Base-by-base conservation (phyloP, 768 basidiomycete genomes). In the Wakefieldia striispora region DNA sequence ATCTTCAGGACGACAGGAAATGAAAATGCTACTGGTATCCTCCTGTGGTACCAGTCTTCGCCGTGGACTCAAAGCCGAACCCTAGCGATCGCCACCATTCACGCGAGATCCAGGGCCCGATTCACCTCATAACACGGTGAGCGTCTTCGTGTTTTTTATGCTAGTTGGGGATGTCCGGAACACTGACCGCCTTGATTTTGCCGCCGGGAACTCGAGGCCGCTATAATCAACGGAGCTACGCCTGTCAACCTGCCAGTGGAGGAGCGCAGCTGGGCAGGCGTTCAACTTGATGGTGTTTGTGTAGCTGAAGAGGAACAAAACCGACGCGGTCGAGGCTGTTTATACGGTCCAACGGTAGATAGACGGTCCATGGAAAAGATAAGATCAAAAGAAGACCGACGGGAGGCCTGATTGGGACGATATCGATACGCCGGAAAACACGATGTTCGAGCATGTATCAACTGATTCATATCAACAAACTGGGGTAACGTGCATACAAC, bases 121-220 rank as follows among this genome's bases (percentile, higher is more conserved):
- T 21, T 24, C 12, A 34, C 27, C 36, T 11, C 27, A 35, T 14
- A 19, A 41, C 41, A 45, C 50, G 62, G 40, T 62, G 60, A 12
- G 72, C 67, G 35, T 73, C 69, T 59, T 75, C 69, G 34, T 75
- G 75, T 38, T 61, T 42, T 60, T 64, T 67, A 75, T 61, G 13
- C 61, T 69, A 51, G 66, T 45, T 62, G 51, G 69, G 67, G 23
- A 75, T 41, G 26, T 61, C 51, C 5, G 61, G 61, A 19, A 70
- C 63, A 43, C 71, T 68, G 47, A 75, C 59, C 0, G 70, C 67
- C 47, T 75, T 74, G 54, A 75, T 71, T 38, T 70, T 68, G 29
- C 63, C 55, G 4, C 69, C 69, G 0, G 72, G 71, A 65, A 73
- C 31, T 67, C 47, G 31, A 72, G 64, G 38, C 65, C 55, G 14